Conservation (phyloP, 1,139 yeast genomes). For the Blastobotrys proliferans region DNA sequence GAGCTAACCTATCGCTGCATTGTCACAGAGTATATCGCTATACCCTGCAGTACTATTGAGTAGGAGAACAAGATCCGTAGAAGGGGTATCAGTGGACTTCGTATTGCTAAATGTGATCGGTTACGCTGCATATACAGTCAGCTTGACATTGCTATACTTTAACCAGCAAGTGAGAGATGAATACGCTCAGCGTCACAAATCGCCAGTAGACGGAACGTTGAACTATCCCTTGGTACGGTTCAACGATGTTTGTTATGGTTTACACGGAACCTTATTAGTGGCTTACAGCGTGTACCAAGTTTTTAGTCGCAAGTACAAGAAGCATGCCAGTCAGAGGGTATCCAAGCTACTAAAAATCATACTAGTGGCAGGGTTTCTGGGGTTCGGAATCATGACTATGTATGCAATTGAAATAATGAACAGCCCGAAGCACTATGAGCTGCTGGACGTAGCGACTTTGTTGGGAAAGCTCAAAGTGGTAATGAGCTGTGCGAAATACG, state of each 20-base stretch:
- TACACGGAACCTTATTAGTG: conserved; percentile 41
- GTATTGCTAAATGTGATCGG: conserved; percentile 42
- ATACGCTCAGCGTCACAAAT: conserved; percentile 35
- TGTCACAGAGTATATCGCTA: conserved; percentile 41
- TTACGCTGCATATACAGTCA: conserved; percentile 39
- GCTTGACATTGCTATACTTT: conserved; percentile 40
- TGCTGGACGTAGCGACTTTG: conserved; percentile 40
- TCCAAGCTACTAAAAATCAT: conserved; percentile 24
- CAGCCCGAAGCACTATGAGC: conserved; percentile 27
- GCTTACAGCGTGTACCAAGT: conserved; percentile 37
- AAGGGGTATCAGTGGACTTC: conserved; percentile 45
- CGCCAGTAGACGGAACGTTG: conserved; percentile 21
- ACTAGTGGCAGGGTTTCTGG: conserved; percentile 15
- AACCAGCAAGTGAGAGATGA: conserved; percentile 38
- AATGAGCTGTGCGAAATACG: conserved; percentile 54
- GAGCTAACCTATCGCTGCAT: conserved; percentile 17
- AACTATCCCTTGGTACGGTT: conserved; percentile 41
- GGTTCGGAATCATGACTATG: conserved; percentile 20
- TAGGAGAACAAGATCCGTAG: conserved; percentile 38
- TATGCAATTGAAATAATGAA: conserved; percentile 28
- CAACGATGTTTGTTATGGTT: conserved; percentile 43
- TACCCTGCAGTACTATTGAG: conserved; percentile 45
- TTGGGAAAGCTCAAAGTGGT: conserved; percentile 50
- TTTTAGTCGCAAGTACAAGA: conserved; percentile 35
- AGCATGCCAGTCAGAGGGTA: conserved; percentile 30